Evolutionary conservation across 495 filamentous ascomycete species (phyloP).

Genomic region (Sphaerosporella brunnea): DNA sequence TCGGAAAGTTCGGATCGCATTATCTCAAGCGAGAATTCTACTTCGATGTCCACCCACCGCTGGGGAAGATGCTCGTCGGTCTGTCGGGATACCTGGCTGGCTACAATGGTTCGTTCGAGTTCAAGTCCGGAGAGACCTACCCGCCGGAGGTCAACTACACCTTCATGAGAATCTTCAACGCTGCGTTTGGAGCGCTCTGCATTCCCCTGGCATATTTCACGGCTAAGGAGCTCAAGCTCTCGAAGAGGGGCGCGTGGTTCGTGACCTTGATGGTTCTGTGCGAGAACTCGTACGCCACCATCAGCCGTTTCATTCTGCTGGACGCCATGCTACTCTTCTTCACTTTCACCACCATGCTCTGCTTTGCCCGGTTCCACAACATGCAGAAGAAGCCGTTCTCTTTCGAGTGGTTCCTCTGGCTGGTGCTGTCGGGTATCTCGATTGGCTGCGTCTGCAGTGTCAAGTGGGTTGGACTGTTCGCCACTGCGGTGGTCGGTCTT

Average conservation of each 20-base stretch:
- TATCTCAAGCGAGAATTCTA: slow-evolving; percentile 98
- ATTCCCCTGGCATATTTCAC: slow-evolving; percentile 92
- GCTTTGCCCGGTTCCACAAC: slow-evolving; percentile 89
- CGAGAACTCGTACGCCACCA: slow-evolving; percentile 97
- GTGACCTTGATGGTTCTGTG: slow-evolving; percentile 92
- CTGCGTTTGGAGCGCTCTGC: slow-evolving; percentile 79
- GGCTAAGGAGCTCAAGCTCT: slow-evolving; percentile 72
- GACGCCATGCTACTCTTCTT: slow-evolving; percentile 98
- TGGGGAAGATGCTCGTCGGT: slow-evolving; percentile 96
- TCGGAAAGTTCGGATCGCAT: slow-evolving; percentile 97
- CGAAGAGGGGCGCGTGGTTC: slow-evolving; percentile 74
- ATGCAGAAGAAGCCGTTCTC: slow-evolving; percentile 70
- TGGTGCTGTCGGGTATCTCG: slow-evolving; percentile 76
- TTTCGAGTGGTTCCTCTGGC: slow-evolving; percentile 78
- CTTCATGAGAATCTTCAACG: slow-evolving; percentile 96
- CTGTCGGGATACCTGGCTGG: slow-evolving; percentile 88
- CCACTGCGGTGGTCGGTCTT: slow-evolving; percentile 80
- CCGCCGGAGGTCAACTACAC: slow-evolving; percentile 89
- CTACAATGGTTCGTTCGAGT: slow-evolving; percentile 98
- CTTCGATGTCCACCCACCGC: slow-evolving; percentile 94
- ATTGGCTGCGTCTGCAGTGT: slow-evolving; percentile 93
- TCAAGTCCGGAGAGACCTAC: slow-evolving; percentile 95
- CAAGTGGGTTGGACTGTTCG: slow-evolving; percentile 93
- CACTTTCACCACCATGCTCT: slow-evolving; percentile 87
- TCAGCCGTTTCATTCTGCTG: slow-evolving; percentile 90